Base-by-base conservation (phyloP, 495 filamentous ascomycete genomes). In the Penicillium dipodomyicola region DNA sequence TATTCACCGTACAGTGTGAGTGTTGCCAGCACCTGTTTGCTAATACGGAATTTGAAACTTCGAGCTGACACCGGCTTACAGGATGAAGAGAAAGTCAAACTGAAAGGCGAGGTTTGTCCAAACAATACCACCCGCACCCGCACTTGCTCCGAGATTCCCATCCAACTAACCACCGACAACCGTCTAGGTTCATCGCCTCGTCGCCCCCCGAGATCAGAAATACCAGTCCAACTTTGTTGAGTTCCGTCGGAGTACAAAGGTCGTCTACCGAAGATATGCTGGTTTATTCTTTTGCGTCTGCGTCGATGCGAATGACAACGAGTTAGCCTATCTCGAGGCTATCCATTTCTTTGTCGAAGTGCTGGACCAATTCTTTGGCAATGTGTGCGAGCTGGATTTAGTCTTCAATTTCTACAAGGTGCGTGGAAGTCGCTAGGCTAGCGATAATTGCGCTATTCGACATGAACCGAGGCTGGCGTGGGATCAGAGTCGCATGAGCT, bases 301-400 rank as follows among this genome's bases (percentile, higher is more conserved):
- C 73, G 94, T 98, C 63, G 94, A 98, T 77, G 93, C 95, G 51
- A 97, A 96, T 72, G 94, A 98, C 73, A 98, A 97, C 76, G 94
- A 97, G 78, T 79, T 98, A 39, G 92, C 95, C 42, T 98, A 94
- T 70, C 80, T 98, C 51, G 94, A 98, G 73, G 94, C 93, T 0
- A 96, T 98, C 70, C 94, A 98, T 79, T 97, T 98, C 78, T 97
- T 98, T 68, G 94, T 98, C 59, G 94, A 98, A 77, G 94, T 98
- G 59, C 80, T 98, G 65, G 94, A 98, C 81, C 82, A 89, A 63
- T 98, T 98, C 78, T 98, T 98, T 70, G 94, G 94, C 63, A 98
- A 98, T 72, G 94, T 98, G 52, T 98, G 94, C 76, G 94, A 98
- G 79, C 80, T 98, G 73, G 94, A 98, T 81, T 77, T 98, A 75